Evolutionary conservation across 768 basidiomycete species (phyloP), one percentile per base, ranked within the genome.

Genomic region (Hypsizygus marmoreus): DNA sequence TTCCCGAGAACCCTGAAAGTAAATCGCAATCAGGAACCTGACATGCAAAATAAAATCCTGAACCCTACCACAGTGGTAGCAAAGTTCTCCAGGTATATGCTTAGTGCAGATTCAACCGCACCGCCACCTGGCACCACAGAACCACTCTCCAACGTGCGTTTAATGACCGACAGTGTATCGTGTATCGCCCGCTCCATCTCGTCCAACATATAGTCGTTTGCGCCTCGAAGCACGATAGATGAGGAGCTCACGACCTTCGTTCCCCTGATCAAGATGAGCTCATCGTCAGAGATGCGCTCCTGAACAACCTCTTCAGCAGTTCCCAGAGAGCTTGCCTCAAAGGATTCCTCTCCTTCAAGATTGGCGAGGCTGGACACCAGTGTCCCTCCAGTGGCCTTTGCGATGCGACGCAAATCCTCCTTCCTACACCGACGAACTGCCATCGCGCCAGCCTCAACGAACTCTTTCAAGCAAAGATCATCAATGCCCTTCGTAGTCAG

Each of bases 111-210:
- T 68, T 99, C 95, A 9, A 97, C 95, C 4, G 97, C 95, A 45
- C 95, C 97, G 42, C 97, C 97, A 43, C 95, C 97, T 1, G 97
- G 95, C 8, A 98, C 95, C 19, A 98, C 94, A 24, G 87, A 69
- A 7, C 95, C 97, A 56, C 93, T 95, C 75, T 99, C 97, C 36
- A 98, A 71, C 4, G 97, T 98, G 47, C 95, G 82, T 74, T 99
- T 99, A 73, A 97, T 92, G 58, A 97, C 80, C 22, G 91, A 95
- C 51, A 98, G 68, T 2, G 91, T 89, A 64, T 99, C 97, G 63
- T 99, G 95, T 56, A 98, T 67, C 0, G 92, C 88, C 37, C 97
- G 77, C 71, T 99, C 97, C 97, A 98, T 99, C 76, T 99, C 97
- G 65, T 99, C 97, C 57, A 98, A 72, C 90, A 97, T 94, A 67